phyloP scores from a whole-genome alignment of 805 yeast genomes.

The Crinitomyces ghanaensis region DNA sequence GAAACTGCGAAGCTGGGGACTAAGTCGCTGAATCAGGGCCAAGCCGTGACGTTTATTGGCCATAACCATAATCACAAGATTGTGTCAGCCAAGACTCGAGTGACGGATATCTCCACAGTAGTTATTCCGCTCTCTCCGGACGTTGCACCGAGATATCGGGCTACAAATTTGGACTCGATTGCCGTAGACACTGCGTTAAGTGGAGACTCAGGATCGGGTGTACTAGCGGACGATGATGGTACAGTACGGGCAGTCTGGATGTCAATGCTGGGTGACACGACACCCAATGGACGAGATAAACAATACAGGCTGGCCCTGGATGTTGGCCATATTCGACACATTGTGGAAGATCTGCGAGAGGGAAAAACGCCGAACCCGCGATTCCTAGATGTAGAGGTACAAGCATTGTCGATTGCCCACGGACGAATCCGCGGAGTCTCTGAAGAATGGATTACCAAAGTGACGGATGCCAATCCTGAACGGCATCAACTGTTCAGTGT shows the following conservation, averaged over 20 bases:
- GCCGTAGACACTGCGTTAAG: constrained; percentile 62
- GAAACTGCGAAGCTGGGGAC: constrained; percentile 52
- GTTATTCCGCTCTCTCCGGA: constrained; percentile 57
- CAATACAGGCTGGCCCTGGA: constrained; percentile 68
- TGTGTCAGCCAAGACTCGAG: constrained; percentile 61
- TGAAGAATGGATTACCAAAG: constrained; percentile 62
- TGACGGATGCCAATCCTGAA: constrained; percentile 53
- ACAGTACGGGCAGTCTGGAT: constrained; percentile 78
- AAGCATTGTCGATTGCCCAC: constrained; percentile 52
- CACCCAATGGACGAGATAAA: constrained; percentile 42
- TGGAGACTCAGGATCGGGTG: constrained; percentile 68
- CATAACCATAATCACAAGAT: constrained; percentile 59
- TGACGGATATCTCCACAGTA: constrained; percentile 64
- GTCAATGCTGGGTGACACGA: constrained; percentile 67
- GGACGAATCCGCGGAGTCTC: constrained; percentile 85
- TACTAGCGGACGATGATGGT: constrained; percentile 67
- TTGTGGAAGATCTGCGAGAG: constrained; percentile 41
- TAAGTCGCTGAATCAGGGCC: constrained; percentile 58
- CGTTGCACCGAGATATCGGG: constrained; percentile 67
- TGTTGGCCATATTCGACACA: constrained; percentile 49
- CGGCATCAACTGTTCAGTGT: constrained; percentile 66
- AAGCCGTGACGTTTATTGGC: constrained; percentile 68
- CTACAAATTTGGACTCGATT: constrained; percentile 69
- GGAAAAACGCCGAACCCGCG: constrained; percentile 42
- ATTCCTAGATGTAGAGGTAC: constrained; percentile 71